Conservation (phyloP, 192 early-diverging fungal species). For the Linnemannia elongata region DNA sequence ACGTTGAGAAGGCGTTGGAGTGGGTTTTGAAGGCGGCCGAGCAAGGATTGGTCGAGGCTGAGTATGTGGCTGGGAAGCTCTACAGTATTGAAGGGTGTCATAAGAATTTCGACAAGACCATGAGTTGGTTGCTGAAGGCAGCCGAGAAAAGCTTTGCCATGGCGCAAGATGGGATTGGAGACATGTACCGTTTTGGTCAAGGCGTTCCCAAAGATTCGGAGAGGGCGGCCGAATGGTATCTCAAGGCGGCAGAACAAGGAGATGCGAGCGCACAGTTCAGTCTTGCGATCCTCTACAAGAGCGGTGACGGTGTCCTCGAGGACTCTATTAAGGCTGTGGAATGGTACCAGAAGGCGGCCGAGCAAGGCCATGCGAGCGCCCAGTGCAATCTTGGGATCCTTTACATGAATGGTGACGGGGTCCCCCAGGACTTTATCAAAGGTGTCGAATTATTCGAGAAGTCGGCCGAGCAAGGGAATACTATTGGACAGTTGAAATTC, state of each 20-base stretch:
- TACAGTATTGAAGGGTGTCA: too few species aligned
- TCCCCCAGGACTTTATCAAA: neutral
- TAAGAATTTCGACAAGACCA: too few species aligned
- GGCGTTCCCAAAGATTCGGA: neutral
- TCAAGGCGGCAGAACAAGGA: too few species aligned
- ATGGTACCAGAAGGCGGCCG: slow-evolving; percentile 13
- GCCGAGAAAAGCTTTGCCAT: too few species aligned
- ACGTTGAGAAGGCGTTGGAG: neutral
- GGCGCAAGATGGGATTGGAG: neutral
- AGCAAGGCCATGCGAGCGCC: neutral
- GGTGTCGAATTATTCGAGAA: neutral
- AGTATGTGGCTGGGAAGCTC: too few species aligned
- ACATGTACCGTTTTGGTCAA: neutral
- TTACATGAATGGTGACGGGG: neutral
- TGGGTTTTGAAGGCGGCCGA: neutral
- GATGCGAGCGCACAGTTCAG: too few species aligned
- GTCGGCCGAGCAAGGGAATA: neutral
- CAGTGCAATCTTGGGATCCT: neutral
- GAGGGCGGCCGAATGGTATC: too few species aligned
- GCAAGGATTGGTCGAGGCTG: neutral
- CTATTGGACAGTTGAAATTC: neutral
- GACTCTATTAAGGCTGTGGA: neutral
- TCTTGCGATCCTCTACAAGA: too few species aligned
- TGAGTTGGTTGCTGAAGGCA: too few species aligned
- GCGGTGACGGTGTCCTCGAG: too few species aligned